Conservation (phyloP, 352 stramenopile genomes). For the Pythium phragmiticola region DNA sequence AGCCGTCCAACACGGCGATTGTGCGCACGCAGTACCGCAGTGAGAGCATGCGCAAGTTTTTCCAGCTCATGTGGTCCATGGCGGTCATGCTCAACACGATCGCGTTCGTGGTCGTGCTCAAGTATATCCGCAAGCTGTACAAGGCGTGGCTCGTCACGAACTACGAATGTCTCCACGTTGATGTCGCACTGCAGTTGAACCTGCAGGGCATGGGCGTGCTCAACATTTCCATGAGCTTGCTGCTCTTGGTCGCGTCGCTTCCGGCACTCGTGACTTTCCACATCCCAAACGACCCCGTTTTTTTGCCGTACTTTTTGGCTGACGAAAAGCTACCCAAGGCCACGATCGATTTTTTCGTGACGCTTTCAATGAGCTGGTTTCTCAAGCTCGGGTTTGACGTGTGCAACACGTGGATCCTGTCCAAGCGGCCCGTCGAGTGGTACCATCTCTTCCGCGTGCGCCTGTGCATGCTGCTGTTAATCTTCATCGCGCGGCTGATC, state of each 20-base stretch:
- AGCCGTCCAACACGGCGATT: conserved; percentile 29
- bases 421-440: conserved; percentile 33
- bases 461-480: conserved; percentile 31
- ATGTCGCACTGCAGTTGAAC: conserved; percentile 43
- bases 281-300: conserved; percentile 28
- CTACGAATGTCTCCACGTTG: conserved; percentile 37
- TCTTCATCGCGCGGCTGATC: conserved; percentile 33
- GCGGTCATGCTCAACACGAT: conserved; percentile 51
- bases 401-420: conserved; percentile 34
- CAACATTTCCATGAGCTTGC: conserved; percentile 38
- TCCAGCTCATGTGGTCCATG: conserved; percentile 42
- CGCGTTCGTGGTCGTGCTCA: conserved; percentile 38
- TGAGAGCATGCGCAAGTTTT: conserved; percentile 43
- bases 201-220: conserved; percentile 45
- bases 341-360: conserved; percentile 36
- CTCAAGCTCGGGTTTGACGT: conserved; percentile 47
- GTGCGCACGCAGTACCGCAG: conserved; percentile 16
- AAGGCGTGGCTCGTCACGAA: conserved; percentile 33
- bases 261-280: conserved; percentile 39
- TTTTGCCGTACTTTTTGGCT: conserved; percentile 27
- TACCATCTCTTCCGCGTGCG: conserved; percentile 36
- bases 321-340: conserved; percentile 22
- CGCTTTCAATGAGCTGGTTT: conserved; percentile 53
- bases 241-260: conserved; percentile 34
- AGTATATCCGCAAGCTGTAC: conserved; percentile 42